phyloP scores from a whole-genome alignment of 352 stramenopile species.

The Phytopythium litorale region DNA sequence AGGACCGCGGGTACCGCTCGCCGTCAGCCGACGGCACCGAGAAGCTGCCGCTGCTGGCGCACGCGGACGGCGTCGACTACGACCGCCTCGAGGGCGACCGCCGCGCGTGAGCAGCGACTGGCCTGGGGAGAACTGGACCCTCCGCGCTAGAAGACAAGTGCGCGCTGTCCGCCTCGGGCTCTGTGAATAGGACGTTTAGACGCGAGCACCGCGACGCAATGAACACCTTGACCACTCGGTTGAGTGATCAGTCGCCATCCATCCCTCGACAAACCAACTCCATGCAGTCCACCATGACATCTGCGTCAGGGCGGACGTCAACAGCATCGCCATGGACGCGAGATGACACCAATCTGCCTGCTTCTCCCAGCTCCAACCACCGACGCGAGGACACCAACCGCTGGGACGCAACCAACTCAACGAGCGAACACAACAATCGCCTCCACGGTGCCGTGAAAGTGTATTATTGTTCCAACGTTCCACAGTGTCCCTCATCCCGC shows the following conservation, averaged over 20 bases:
- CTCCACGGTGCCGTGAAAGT: slow-evolving; percentile 26
- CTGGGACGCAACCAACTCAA: background rate
- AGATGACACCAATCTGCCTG: too few species aligned
- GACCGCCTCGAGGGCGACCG: slow-evolving; percentile 12
- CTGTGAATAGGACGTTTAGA: background rate
- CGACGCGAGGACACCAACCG: too few species aligned
- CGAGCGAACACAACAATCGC: slow-evolving; percentile 11
- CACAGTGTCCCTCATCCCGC: slow-evolving; percentile 40
- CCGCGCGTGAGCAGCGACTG: slow-evolving; percentile 12
- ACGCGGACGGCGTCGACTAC: slow-evolving; percentile 12
- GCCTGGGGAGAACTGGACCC: background rate
- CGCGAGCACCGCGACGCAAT: background rate
- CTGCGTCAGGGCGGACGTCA: too few species aligned
- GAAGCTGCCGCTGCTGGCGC: slow-evolving; percentile 41
- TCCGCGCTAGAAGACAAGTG: background rate
- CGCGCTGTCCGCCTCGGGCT: background rate
- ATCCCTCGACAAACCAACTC: too few species aligned
- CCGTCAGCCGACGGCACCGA: slow-evolving; percentile 22
- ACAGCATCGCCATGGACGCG: too few species aligned
- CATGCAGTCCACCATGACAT: too few species aligned
- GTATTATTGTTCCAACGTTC: slow-evolving; percentile 71
- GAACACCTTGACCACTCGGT: background rate
- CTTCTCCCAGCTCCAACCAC: too few species aligned
- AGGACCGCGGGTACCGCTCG: slow-evolving; percentile 1
- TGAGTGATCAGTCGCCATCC: too few species aligned